Evolutionary conservation across 768 basidiomycete species (phyloP).

Genomic region (Astraeus odoratus): DNA sequence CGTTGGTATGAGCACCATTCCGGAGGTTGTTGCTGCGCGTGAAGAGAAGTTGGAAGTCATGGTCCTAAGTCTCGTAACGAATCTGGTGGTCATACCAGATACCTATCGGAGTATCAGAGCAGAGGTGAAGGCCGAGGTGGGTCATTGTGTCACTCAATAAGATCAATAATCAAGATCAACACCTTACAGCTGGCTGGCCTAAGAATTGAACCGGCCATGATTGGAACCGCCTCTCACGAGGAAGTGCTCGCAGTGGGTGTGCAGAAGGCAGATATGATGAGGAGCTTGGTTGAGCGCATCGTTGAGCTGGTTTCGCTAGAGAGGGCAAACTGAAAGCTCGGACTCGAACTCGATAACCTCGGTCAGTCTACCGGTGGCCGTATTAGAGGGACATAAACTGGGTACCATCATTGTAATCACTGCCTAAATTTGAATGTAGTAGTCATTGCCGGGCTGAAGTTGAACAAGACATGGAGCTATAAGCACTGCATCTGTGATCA

Average conservation of each 20-base stretch:
- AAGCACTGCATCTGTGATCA: neutral
- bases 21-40: constrained; percentile 76
- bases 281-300: constrained; percentile 58
- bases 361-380: neutral
- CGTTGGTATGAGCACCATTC: constrained; percentile 93
- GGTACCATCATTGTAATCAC: neutral
- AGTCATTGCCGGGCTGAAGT: neutral
- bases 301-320: constrained; percentile 34
- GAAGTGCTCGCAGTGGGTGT: constrained; percentile 67
- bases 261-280: constrained; percentile 67
- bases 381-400: neutral
- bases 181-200: constrained; percentile 53
- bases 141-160: constrained; percentile 9
- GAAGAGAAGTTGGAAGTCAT: constrained; percentile 71
- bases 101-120: constrained; percentile 61
- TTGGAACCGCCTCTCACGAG: constrained; percentile 61
- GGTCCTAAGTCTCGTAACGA: constrained; percentile 82
- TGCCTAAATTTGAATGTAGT: too few species aligned
- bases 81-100: constrained; percentile 70
- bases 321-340: constrained; percentile 3
- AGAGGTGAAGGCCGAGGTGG: constrained; percentile 73
- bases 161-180: constrained; percentile 6
- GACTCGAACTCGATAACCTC: neutral
- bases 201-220: constrained; percentile 32
- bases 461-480: neutral